Base-by-base conservation (phyloP, 225 moss, liverwort and hornwort genomes). In the Takakia lepidozioides region DNA sequence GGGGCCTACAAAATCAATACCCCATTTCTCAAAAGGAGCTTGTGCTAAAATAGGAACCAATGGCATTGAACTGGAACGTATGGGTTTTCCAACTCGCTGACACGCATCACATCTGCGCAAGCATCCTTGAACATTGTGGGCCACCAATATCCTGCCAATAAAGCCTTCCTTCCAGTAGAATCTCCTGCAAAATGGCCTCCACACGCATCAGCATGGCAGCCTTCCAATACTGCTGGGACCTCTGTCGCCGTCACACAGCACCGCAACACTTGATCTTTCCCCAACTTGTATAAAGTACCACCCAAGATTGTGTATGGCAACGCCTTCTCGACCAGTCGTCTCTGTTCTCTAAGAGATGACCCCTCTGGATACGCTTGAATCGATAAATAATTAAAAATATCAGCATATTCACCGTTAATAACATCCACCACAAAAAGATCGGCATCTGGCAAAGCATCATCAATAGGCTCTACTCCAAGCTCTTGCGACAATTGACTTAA, bases 1-100 rank as follows among this genome's bases (percentile, higher is more conserved):
- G 7, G 55, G 62, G 2, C 54, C 45, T 11, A 63, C 30, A 25
- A 54, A 47, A 38, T 63, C 54, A 44, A 63, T 35, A 1, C 54
- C 62, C 45, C 54, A 45, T 23, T 59, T 59, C 25, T 49, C 36
- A 39, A 49, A 59, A 1, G 38, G 49, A 4, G 58, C 48, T 16
- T 41, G 25, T 11, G 45, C 15, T 15, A 62, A 22, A 18, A 62
- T 53, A 4, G 54, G 43, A 7, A 22, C 35, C 13, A 45, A 24
- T 8, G 46, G 55, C 21, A 16, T 19, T 27, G 27, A 43, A 3
- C 25, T 27, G 3, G 36, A 2, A 14, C 4, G 22, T 14, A 15
- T 3, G 19, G 54, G 45, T 29, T 46, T 44, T n/a, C 46, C 55
- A 3, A 48, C n/a, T 10, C 30, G 2, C 32, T 63, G 46, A 28